Conservation (phyloP, 805 yeast genomes). For the Saturnispora gosingensis region DNA sequence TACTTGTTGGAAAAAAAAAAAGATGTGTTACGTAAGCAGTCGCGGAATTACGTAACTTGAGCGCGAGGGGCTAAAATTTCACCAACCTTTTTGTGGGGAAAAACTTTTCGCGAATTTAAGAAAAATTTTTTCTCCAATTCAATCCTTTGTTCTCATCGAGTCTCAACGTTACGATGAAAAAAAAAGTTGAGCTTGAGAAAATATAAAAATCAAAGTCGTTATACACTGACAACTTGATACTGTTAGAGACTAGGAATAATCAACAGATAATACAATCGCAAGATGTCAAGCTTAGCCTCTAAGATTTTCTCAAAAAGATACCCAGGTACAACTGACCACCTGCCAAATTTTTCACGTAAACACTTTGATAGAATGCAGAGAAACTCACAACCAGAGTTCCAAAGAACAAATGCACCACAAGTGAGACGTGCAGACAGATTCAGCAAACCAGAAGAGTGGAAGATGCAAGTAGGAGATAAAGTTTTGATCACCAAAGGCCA, state of each 20-base stretch:
- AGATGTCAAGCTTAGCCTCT: slow-evolving; percentile 1
- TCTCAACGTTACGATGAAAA: not conserved
- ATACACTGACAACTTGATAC: not conserved
- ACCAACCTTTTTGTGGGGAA: not conserved
- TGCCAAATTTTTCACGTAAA: slow-evolving; percentile 22
- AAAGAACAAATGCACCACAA: slow-evolving; percentile 19
- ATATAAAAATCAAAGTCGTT: not conserved
- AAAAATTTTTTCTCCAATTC: no score
- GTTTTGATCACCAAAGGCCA: slow-evolving; percentile 66
- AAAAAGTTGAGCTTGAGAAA: not conserved
- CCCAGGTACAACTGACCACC: slow-evolving; percentile 23
- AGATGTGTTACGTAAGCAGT: not conserved
- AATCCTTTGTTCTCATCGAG: no score
- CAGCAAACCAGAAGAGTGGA: slow-evolving; percentile 45
- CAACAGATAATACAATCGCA: no score
- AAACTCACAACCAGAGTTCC: slow-evolving; percentile 26
- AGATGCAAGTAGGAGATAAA: slow-evolving; percentile 64
- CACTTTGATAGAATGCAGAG: slow-evolving; percentile 24
- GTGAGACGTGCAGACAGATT: slow-evolving; percentile 27
- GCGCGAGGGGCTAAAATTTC: not conserved
- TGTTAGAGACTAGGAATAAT: not conserved
- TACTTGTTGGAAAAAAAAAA: not conserved
- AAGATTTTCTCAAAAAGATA: slow-evolving; percentile 21
- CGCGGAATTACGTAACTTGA: not conserved
- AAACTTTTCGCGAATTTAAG: not conserved